phyloP scores from a whole-genome alignment of 306 rosid species.

The Castanopsis chinensis region DNA sequence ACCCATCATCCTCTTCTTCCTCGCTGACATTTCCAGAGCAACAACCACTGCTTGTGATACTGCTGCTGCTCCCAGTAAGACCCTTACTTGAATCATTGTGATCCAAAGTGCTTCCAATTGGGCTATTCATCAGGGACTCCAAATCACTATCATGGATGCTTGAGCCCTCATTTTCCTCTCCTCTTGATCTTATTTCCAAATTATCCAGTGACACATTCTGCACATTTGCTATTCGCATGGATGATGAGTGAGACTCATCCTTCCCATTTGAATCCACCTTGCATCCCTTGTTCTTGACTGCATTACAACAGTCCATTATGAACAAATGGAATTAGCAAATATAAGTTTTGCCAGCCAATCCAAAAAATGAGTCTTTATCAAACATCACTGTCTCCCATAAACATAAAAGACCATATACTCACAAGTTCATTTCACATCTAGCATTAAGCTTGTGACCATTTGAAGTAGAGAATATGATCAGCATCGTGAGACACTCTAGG shows the following conservation, averaged over 20 bases:
- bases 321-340: background rate
- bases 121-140: slow-evolving; percentile 27
- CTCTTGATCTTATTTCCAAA: slow-evolving; percentile 29
- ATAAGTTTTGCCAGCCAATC: background rate
- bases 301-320: slow-evolving; percentile 13
- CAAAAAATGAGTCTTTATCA: background rate
- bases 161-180: slow-evolving; percentile 29
- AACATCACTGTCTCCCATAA: background rate
- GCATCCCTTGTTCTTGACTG: slow-evolving; percentile 48
- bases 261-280: slow-evolving; percentile 31
- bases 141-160: slow-evolving; percentile 24
- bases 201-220: slow-evolving; percentile 32
- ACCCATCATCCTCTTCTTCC: slow-evolving; percentile 46
- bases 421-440: background rate
- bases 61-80: slow-evolving; percentile 17
- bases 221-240: slow-evolving; percentile 20
- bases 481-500: background rate
- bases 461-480: background rate
- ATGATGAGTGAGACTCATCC: slow-evolving; percentile 27
- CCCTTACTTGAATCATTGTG: slow-evolving; percentile 29
- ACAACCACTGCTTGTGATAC: slow-evolving; percentile 21
- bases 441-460: slow-evolving; percentile 1
- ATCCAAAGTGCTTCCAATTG: slow-evolving; percentile 26
- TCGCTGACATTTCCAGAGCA: slow-evolving; percentile 34
- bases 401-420: background rate